Percentiles rank a stretch among this genome's conserved stretches.
Conservation (phyloP, 768 basidiomycete genomes). For the Tylopilus balloui region DNA sequence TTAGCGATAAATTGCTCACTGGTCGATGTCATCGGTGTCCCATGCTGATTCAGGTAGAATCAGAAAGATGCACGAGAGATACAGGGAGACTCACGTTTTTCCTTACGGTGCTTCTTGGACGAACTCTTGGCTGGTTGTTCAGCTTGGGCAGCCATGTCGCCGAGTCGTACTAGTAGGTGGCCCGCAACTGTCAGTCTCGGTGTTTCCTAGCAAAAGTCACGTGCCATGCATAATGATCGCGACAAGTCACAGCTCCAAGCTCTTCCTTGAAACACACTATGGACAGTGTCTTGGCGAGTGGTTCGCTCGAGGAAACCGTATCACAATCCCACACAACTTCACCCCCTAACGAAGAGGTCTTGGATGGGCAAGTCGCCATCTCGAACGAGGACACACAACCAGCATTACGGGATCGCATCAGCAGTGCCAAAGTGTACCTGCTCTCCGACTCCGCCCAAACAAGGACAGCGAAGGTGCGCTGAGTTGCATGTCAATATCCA, state of each 20-base stretch:
- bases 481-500: slow-evolving; percentile 36
- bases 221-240: slow-evolving; percentile 3
- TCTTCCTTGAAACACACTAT: slow-evolving; percentile 30
- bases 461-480: slow-evolving; percentile 70
- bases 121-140: slow-evolving; percentile 56
- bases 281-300: slow-evolving; percentile 43
- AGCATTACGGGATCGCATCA: slow-evolving; percentile 61
- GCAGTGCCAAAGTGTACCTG: slow-evolving; percentile 70
- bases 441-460: slow-evolving; percentile 62
- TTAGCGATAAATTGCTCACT: slow-evolving; percentile 54
- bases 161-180: too few relatives aligned
- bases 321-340: slow-evolving; percentile 50
- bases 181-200: too few relatives aligned
- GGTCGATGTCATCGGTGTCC: slow-evolving; percentile 99
- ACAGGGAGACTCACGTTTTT: slow-evolving; percentile 70
- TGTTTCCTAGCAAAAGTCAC: slow-evolving; percentile 8
- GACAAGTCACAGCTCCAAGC: not conserved
- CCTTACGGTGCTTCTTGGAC: slow-evolving; percentile 88
- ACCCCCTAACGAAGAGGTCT: slow-evolving; percentile 55
- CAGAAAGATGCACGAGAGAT: not conserved
- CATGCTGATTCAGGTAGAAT: slow-evolving; percentile 58
- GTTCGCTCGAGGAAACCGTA: slow-evolving; percentile 29
- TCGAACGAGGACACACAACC: slow-evolving; percentile 26
- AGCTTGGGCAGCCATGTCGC: slow-evolving; percentile 21
- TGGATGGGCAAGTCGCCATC: slow-evolving; percentile 28